A percentile compares a stretch with the other conserved stretches of the same genome.
Conservation (phyloP, 257 asterid species). For the Fraxinus quadrangulata region DNA sequence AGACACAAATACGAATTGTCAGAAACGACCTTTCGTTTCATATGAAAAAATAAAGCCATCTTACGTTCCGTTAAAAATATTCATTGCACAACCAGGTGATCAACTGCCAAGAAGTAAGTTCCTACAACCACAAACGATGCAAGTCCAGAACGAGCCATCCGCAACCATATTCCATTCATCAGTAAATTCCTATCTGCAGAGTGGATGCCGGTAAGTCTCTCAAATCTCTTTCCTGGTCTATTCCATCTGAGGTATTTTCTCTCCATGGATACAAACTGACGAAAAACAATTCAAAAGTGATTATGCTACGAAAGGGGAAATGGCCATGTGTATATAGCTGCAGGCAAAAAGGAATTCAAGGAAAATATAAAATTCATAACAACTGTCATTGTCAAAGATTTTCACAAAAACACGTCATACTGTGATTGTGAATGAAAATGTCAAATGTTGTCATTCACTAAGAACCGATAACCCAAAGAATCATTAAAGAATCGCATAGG, state of each 20-base stretch:
- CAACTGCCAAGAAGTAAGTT: too few species aligned
- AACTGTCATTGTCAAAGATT: background rate
- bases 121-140: too few species aligned
- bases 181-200: slow-evolving; percentile 80
- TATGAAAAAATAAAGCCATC: background rate
- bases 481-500: background rate
- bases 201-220: slow-evolving; percentile 84
- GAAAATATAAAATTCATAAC: too few species aligned
- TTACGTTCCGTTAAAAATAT: slow-evolving; percentile 7
- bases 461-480: background rate
- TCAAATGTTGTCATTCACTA: too few species aligned
- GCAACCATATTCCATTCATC: slow-evolving; percentile 62
- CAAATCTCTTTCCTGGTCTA: slow-evolving; percentile 72
- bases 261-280: slow-evolving; percentile 83
- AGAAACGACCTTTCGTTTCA: too few species aligned
- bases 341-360: background rate
- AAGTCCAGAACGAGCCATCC: slow-evolving; percentile 25
- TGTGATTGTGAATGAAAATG: background rate
- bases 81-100: too few species aligned
- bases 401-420: background rate
- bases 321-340: background rate
- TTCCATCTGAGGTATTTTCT: slow-evolving; percentile 79
- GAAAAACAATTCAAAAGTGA: slow-evolving; percentile 20
- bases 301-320: background rate
- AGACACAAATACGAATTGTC: background rate